Conservation (phyloP, 768 basidiomycete genomes). For the Mycena belliarum region DNA sequence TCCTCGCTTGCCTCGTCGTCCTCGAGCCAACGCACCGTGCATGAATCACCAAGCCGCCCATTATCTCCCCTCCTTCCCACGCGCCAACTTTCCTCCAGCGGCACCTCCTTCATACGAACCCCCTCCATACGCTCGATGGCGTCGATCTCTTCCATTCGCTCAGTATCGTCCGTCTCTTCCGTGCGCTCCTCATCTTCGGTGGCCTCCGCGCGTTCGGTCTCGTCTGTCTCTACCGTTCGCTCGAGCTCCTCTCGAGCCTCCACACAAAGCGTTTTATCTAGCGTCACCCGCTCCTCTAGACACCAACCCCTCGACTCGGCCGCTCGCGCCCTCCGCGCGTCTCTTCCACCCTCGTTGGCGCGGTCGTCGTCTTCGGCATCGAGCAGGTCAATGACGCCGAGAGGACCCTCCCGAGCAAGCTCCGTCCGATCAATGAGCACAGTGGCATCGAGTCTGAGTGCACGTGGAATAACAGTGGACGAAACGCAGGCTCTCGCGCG, state of each 20-base stretch:
- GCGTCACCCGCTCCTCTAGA: conserved; percentile 9
- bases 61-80: conserved; percentile 5
- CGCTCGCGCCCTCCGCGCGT: conserved; percentile 8
- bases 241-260: background rate
- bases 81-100: background rate
- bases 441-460: background rate
- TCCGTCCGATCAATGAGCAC: background rate
- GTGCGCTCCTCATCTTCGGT: background rate
- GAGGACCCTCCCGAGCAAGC: background rate
- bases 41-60: conserved; percentile 4
- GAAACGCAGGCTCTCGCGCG: conserved; percentile 1
- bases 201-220: background rate
- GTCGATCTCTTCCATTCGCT: background rate
- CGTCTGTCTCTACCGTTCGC: background rate
- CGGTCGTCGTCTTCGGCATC: conserved; percentile 5
- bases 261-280: background rate
- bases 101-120: background rate
- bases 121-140: conserved; percentile 3
- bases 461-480: background rate
- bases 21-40: background rate
- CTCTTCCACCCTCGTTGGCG: conserved; percentile 5
- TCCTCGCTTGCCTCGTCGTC: background rate
- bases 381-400: background rate
- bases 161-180: background rate
- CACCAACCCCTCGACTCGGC: conserved; percentile 14